Base-by-base conservation (phyloP, 192 early-diverging fungal species). In the Podila verticillata region DNA sequence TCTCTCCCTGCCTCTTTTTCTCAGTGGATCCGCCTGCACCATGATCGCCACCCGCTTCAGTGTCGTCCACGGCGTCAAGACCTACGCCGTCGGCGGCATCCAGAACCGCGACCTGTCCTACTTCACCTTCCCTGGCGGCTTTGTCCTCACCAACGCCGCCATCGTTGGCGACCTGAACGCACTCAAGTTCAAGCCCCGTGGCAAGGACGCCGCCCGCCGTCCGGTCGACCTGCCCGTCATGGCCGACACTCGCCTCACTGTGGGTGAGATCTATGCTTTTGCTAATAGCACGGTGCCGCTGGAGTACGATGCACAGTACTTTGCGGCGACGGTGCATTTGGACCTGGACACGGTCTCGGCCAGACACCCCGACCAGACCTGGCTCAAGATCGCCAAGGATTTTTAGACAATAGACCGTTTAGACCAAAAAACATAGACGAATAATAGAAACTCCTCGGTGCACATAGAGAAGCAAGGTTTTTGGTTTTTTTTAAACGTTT, bases 51-150 rank as follows among this genome's bases (percentile, higher is more conserved):
- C 72, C 17, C 73, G 66, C 12, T 70, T 83, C 20, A 31, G 58
- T 19, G 29, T 70, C 26, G 35, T 31, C 20, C 74, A 83, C 30
- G 24, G 35, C 2, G 82, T 77, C 49, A 68, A 60, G 51, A 68
- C 82, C 32, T 75, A 77, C 7, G 59, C 82, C 39, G 65, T 83
- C 36, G 82, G 82, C 9, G 82, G 82, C 28, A 69, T 83, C 28
- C 29, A 48, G n/a, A 68, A 83, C 17, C 59, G 49, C 7, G 70
- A 48, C 6, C 71, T 77, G 30, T 83, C 82, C 9, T 73, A 77
- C 30, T 73, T 72, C 47, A 65, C 82, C 5, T 83, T 83, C 71
- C 60, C 70, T 20, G 73, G 82, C 39, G 82, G 82, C 7, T 79
- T 79, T 22, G 64, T 79, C 28, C 26, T 57, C 28, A 48, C 71